Percentiles rank a stretch among this genome's conserved stretches.
These are phyloP conservation scores for Crucibulum parvulum DNA, from an alignment of 1,284 basidiomycete species.

Conservation along the genomic window DNA sequence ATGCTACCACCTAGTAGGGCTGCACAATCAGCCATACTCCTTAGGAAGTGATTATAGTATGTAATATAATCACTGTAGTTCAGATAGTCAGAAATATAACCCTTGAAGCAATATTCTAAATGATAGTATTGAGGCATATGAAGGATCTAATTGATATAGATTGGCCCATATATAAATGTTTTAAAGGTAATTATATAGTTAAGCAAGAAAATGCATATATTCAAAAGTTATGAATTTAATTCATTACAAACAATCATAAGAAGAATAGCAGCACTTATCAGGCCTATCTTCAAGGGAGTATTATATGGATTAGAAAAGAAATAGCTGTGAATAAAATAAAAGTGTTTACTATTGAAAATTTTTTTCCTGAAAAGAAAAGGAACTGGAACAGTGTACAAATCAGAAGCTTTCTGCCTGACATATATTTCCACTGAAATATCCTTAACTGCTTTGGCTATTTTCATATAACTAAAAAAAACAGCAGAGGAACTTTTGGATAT, in stretches of 20 bases:
- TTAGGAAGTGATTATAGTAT: not conserved
- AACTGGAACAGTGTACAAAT: not conserved
- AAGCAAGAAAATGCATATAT: not conserved
- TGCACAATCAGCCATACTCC: not conserved
- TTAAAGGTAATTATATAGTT: not conserved
- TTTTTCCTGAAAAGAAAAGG: not conserved
- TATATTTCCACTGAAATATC: too few relatives aligned
- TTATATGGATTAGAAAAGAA: not conserved
- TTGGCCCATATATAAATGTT: not conserved
- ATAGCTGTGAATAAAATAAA: not conserved
- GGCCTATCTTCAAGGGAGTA: not conserved
- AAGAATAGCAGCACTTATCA: not conserved
- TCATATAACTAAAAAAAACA: too few relatives aligned
- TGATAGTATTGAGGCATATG: not conserved
- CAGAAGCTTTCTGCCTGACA: too few relatives aligned
- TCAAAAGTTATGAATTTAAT: not conserved
- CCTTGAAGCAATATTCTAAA: not conserved
- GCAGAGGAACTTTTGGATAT: too few relatives aligned
- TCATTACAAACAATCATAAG: not conserved
- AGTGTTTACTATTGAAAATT: not conserved
- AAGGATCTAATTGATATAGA: not conserved
- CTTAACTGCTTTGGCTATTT: too few relatives aligned
- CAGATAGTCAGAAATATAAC: not conserved
- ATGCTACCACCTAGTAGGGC: not conserved
- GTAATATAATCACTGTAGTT: not conserved